Evolutionary conservation across 768 basidiomycete genomes (phyloP).

Genomic region (Ephemerocybe angulata): DNA sequence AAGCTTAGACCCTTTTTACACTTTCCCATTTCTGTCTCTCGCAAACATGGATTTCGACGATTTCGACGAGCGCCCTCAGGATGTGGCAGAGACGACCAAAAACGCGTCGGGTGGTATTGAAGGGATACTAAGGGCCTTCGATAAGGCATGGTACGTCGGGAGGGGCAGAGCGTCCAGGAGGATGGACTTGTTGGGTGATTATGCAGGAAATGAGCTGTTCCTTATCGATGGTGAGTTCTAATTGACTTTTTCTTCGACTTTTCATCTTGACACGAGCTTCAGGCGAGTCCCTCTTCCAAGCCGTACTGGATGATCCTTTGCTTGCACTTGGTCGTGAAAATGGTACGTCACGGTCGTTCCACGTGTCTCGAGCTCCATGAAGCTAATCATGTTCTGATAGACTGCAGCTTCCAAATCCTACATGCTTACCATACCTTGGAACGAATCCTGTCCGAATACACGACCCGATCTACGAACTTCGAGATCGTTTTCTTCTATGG

Average conservation of each 20-base stretch:
- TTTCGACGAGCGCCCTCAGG: constrained; percentile 10
- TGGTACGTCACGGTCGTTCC: constrained; percentile 30
- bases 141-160: constrained; percentile 17
- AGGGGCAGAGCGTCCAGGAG: constrained; percentile 22
- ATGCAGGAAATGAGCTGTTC: constrained; percentile 64
- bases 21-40: no score
- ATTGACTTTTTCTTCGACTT: not conserved
- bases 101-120: not conserved
- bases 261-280: constrained; percentile 1
- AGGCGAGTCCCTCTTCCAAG: constrained; percentile 63
- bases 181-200: constrained; percentile 72
- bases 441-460: constrained; percentile 44
- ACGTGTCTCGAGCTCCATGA: not conserved
- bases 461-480: constrained; percentile 48
- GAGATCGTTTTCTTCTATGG: constrained; percentile 65
- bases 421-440: constrained; percentile 60
- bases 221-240: constrained; percentile 52
- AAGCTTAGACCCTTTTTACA: no score
- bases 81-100: not conserved
- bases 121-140: constrained; percentile 12
- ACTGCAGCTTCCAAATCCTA: constrained; percentile 55
- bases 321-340: constrained; percentile 49
- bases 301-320: constrained; percentile 57
- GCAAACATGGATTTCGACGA: constrained; percentile 19
- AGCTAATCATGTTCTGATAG: constrained; percentile 25